Evolutionary conservation across 23 red algal genomes (phyloP).

Genomic region (Chondrus crispus): DNA sequence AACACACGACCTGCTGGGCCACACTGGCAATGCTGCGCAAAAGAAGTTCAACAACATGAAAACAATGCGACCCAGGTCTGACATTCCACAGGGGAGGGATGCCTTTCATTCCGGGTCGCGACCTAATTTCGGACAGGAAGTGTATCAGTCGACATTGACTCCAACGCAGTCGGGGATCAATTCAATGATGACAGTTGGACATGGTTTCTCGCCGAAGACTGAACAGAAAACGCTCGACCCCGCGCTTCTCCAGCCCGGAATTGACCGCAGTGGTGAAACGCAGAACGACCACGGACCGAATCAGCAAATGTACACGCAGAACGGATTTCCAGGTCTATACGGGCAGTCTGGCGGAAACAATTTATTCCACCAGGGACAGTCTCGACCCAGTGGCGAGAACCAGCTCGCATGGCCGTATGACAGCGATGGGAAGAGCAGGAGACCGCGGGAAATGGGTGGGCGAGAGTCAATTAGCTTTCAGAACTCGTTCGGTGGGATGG

Average conservation of each 20-base stretch:
- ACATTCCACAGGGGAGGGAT: no score
- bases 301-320: not conserved
- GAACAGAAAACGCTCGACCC: not conserved
- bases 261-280: not conserved
- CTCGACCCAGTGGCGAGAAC: not conserved
- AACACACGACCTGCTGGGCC: no score
- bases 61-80: no score
- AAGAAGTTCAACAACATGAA: no score
- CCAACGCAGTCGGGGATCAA: no score
- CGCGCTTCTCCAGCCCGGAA: not conserved
- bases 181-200: no score
- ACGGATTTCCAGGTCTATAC: not conserved
- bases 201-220: no score
- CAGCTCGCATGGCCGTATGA: not conserved
- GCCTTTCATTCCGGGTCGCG: no score
- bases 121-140: no score
- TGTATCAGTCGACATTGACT: no score
- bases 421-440: not conserved
- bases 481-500: not conserved
- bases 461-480: not conserved
- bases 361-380: not conserved
- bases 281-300: not conserved
- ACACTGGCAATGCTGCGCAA: no score
- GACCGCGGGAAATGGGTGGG: not conserved
- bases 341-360: not conserved